Evolutionary conservation across 2,329 filamentous ascomycete species (phyloP), one percentile per base, ranked within the genome.

Genomic region (Cladophialophora psammophila): DNA sequence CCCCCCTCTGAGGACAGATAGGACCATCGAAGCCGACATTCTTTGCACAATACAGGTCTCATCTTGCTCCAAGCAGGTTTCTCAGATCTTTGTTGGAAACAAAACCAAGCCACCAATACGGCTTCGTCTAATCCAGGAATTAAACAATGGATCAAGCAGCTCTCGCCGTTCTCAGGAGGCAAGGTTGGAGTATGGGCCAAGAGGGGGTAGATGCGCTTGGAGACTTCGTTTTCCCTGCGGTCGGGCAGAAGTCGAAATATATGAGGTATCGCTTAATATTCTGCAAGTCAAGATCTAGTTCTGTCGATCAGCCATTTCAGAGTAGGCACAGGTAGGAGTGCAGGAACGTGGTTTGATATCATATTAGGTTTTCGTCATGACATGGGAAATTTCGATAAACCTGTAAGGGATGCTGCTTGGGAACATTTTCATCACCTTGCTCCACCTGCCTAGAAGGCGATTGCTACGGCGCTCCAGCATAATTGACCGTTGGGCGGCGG

Each of bases 201-300:
- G 18, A 26, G 18, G 18, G 45, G 6, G 12, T 26, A 26, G 45
- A 26, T 50, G 3, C 12, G 10, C 18, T 12, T 26, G 8, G 5
- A 26, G 18, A 20, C 18, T 50, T 20, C 45, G 18, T 26, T 50
- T 50, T n/a, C 18, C 20, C 18, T 26, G 20, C 45, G 9, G 15
- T 50, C 3, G 18, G 10, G 18, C 18, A 50, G 45, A 26, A 26
- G 26, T 8, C 10, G 18, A 12, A 20, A 34, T 12, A 35, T 6
- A 18, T 15, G 31, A 55, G 34, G 18, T 6, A 34, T 55, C 52
- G 52, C 52, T 53, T 55, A 55, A 55, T n/a, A 35, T n/a, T n/a
- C 52, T 55, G 52, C 52, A 36, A 55, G 52, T 55, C 52, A 55
- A 55, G 52, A n/a, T 55, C 52, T 55, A 55, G 52, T 26, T 55